Percentiles rank a stretch among this genome's conserved stretches.
These are phyloP conservation scores for Neurospora tetrasperma DNA, from an alignment of 495 filamentous ascomycete species.

Conservation along the genomic window DNA sequence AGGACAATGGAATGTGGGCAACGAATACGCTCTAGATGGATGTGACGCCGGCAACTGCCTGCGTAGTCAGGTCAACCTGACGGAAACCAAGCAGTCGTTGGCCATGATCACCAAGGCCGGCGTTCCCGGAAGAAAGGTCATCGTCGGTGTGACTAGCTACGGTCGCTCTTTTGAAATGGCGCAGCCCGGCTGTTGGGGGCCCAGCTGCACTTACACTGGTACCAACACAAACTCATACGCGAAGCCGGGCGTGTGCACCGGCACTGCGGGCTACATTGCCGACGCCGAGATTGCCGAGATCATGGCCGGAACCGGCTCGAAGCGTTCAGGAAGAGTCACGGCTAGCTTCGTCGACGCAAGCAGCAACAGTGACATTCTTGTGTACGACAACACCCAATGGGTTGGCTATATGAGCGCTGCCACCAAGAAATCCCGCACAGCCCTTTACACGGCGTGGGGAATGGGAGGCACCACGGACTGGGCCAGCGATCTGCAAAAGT, in stretches of 20 bases:
- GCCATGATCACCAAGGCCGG: constrained; percentile 42
- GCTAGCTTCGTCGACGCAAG: not conserved
- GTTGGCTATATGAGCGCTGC: constrained; percentile 4
- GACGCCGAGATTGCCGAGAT: constrained; percentile 10
- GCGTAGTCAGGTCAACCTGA: constrained; percentile 32
- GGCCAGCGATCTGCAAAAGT: constrained; percentile 5
- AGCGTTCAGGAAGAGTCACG: not conserved
- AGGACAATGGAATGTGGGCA: constrained; percentile 16
- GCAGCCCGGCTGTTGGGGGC: not conserved
- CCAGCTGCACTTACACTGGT: constrained; percentile 8
- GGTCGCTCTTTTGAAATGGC: constrained; percentile 27
- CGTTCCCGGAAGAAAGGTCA: constrained; percentile 27
- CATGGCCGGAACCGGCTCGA: not conserved
- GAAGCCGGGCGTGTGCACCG: constrained; percentile 4
- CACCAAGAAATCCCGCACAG: not conserved
- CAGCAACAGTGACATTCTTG: constrained; percentile 2
- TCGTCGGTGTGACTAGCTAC: constrained; percentile 30
- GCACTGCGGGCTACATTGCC: constrained; percentile 3
- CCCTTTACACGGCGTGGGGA: not conserved
- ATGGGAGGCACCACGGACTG: constrained; percentile 7
- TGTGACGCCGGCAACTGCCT: constrained; percentile 32
- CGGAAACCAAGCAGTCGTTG: constrained; percentile 30
- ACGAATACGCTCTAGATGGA: constrained; percentile 8
- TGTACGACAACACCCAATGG: not conserved
- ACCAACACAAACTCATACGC: not conserved